Evolutionary conservation across 768 basidiomycete genomes (phyloP), one percentile per base, ranked within the genome.

Genomic region (Suillus subalutaceus): DNA sequence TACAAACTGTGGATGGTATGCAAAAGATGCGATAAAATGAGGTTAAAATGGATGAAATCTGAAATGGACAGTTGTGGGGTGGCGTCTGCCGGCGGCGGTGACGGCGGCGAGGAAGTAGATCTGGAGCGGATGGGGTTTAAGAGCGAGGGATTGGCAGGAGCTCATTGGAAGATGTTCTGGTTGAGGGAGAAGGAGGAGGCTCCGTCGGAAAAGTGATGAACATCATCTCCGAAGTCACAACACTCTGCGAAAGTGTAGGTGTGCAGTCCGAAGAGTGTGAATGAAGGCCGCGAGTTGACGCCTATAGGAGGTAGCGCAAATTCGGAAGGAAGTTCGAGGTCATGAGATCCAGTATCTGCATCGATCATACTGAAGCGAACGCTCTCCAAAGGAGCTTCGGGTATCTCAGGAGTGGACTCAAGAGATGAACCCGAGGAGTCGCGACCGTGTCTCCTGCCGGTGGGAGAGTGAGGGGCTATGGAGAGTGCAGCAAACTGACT

Each of bases 401-500:
- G 55, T 6, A 81, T 64, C 71, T 87, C 86, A 23, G 86, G 86
- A 3, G 86, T 84, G n/a, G 88, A 88, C 69, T 87, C 85, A 55
- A 84, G 68, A 10, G 86, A 88, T 9, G 85, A 86, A n/a, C 79
- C 74, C 13, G 86, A 81, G 7, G 84, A 83, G 68, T 84, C 80
- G 30, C 79, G 80, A 53, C 75, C 72, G 68, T 80, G 79, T 62
- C 78, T 77, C 69, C 77, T 74, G 52, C 80, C 79, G 53, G 76
- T 76, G 26, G 86, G 87, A 41, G 85, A 85, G 68, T 80, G 77
- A 37, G 88, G 86, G 13, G 83, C 78, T 64, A 90, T 80, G 32
- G 88, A 83, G n/a, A 90, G 78, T 18, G 82, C 81, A 59, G 86
- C 83, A 71, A 88, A 85, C 74, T 82, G 75, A 71, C 77, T 72